Percentiles rank a stretch among this genome's conserved stretches.
Conservation (phyloP, 371 early-diverging fungal genomes). For the Mortierella sp. region DNA sequence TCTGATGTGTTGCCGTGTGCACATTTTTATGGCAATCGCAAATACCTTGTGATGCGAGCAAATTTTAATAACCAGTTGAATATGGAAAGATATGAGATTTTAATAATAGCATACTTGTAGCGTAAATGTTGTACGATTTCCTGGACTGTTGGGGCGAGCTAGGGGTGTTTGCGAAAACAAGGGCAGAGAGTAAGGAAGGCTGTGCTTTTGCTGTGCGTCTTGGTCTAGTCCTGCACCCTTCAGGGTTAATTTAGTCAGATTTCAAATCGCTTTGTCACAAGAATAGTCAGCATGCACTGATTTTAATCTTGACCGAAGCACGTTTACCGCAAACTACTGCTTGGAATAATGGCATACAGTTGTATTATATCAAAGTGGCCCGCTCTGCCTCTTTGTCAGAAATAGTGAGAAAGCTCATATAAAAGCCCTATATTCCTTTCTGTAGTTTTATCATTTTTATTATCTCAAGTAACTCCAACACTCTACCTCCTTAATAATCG, state of each 20-base stretch:
- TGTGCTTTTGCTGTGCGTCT: too few species aligned
- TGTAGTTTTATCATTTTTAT: neutral
- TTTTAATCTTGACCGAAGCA: conserved; percentile 2
- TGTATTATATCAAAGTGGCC: neutral
- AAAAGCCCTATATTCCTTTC: neutral
- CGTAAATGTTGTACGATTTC: too few species aligned
- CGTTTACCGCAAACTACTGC: neutral
- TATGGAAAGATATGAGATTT: neutral
- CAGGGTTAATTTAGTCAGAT: neutral
- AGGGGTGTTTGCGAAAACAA: too few species aligned
- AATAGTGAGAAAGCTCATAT: neutral
- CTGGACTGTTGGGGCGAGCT: too few species aligned
- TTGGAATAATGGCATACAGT: neutral
- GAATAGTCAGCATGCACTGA: neutral
- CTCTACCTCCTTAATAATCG: neutral
- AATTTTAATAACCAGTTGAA: neutral
- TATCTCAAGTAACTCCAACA: neutral
- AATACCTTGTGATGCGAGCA: neutral
- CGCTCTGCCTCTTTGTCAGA: neutral
- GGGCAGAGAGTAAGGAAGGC: too few species aligned
- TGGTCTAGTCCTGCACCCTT: too few species aligned
- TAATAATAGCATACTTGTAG: too few species aligned
- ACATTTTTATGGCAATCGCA: neutral
- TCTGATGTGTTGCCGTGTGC: too few species aligned
- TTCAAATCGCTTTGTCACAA: neutral